Evolutionary conservation across 164 flowering plant genomes (phyloP), one percentile per base, ranked within the genome.

Genomic region (Echeveria elegans): DNA sequence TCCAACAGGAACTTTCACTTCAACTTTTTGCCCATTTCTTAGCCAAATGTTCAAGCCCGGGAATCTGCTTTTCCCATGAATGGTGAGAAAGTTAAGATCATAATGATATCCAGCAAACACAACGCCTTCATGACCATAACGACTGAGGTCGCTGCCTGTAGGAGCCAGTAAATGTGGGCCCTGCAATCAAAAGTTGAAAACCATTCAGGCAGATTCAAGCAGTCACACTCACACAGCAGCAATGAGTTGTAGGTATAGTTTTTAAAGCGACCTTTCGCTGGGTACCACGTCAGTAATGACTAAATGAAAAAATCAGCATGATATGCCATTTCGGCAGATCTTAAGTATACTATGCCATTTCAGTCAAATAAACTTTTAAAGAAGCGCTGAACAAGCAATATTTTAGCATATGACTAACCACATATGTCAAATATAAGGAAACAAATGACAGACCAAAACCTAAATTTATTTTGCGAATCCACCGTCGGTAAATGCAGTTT

Each of bases 81-180:
- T 91, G 3, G 99, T 94, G 64, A 94, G 77, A 71, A 94, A 94
- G 85, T 94, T 91, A 41, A 94, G 91, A 78, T 94, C 98, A 80
- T 91, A 89, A 68, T 93, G 98, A 72, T 88, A 94, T 66, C 97
- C 98, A 1, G 98, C 97, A 84, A 94, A 90, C 14, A 94, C 92
- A 65, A 82, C 86, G 18, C 94, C 93, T 70, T 81, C 88, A 70
- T 85, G 72, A 37, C 96, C 91, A 82, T 89, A 76, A 56, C 75
- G 74, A 43, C 70, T 62, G 56, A 94, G 99, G 74, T 94, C 87
- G 72, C 99, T 91, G 38, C 99, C 99, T 12, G 99, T 94, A 56
- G 99, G 99, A 76, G 96, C 99, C 74, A 94, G 90, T 64, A 91
- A 85, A 83, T 94, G 95, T 45, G 97, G 97, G 66, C 98, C 98